These are phyloP conservation scores for Leccinum uliginosum DNA, from an alignment of 768 basidiomycete species.

Conservation along the genomic window DNA sequence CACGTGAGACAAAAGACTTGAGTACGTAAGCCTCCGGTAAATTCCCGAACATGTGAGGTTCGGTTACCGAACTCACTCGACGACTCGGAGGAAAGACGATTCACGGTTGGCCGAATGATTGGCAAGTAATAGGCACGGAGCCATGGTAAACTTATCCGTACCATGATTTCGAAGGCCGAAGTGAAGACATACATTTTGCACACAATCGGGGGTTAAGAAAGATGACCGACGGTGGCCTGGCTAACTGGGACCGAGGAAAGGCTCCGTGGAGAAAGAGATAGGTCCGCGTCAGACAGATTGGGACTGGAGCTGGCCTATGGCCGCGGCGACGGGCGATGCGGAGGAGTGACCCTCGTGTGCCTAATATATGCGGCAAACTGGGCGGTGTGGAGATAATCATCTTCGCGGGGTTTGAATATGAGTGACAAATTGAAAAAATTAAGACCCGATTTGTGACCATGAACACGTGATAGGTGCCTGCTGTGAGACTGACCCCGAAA, in stretches of 20 bases:
- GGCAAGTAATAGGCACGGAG: neutral
- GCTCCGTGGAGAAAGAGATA: slow-evolving; percentile 1
- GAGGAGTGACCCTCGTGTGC: slow-evolving; percentile 1
- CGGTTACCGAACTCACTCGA: neutral
- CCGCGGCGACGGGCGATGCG: slow-evolving; percentile 1
- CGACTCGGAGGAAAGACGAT: neutral
- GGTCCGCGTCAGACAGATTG: neutral
- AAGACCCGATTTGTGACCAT: slow-evolving; percentile 13
- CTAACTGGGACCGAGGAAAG: slow-evolving; percentile 3
- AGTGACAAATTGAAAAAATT: slow-evolving; percentile 10
- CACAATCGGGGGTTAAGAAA: slow-evolving; percentile 6
- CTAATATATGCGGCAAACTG: neutral
- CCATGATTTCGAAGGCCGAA: neutral
- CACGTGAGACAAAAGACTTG: slow-evolving; percentile 1
- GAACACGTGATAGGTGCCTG: slow-evolving; percentile 30
- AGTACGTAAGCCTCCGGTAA: slow-evolving; percentile 12
- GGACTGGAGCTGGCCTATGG: neutral
- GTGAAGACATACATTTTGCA: neutral
- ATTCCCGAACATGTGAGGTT: neutral
- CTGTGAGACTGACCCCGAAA: slow-evolving; percentile 20
- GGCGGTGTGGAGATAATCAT: slow-evolving; percentile 14
- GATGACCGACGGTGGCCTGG: slow-evolving; percentile 7
- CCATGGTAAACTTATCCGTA: neutral
- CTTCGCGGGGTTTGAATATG: slow-evolving; percentile 21
- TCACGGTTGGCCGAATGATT: neutral